Conservation (phyloP, 371 early-diverging fungal species). For the Mortierella sp. region DNA sequence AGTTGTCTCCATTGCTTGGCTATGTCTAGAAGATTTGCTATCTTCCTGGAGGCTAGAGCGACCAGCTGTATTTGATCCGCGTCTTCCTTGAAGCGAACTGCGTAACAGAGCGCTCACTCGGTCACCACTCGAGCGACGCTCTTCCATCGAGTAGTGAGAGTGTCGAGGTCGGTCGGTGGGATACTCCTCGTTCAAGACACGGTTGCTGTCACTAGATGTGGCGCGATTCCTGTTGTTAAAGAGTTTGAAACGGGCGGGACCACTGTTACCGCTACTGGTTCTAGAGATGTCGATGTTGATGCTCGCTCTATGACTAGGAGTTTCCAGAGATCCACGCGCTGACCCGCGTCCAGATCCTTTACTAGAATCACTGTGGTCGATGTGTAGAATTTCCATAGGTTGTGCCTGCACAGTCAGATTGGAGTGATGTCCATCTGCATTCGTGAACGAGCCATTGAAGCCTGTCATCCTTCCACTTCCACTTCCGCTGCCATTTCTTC, state of each 20-base stretch:
- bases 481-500: slow-evolving; percentile 6
- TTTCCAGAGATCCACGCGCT: no score
- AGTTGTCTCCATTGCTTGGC: no score
- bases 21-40: no score
- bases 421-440: not conserved
- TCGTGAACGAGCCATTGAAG: slow-evolving; percentile 10
- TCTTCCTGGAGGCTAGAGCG: no score
- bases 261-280: slow-evolving; percentile 11
- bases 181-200: slow-evolving; percentile 42
- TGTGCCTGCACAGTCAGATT: not conserved
- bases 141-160: not conserved
- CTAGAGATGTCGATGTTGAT: slow-evolving; percentile 4
- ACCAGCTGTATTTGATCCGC: no score
- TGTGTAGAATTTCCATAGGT: no score
- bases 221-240: slow-evolving; percentile 33
- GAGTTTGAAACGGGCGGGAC: slow-evolving; percentile 12
- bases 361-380: no score
- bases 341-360: no score
- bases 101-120: no score
- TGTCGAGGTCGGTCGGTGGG: slow-evolving; percentile 5
- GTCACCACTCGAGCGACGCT: no score
- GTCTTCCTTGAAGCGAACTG: no score
- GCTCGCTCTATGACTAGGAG: not conserved
- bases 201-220: slow-evolving; percentile 36
- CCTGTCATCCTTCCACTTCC: not conserved